Evolutionary conservation across 257 asterid species (phyloP).

Genomic region (Hygrophila difformis): DNA sequence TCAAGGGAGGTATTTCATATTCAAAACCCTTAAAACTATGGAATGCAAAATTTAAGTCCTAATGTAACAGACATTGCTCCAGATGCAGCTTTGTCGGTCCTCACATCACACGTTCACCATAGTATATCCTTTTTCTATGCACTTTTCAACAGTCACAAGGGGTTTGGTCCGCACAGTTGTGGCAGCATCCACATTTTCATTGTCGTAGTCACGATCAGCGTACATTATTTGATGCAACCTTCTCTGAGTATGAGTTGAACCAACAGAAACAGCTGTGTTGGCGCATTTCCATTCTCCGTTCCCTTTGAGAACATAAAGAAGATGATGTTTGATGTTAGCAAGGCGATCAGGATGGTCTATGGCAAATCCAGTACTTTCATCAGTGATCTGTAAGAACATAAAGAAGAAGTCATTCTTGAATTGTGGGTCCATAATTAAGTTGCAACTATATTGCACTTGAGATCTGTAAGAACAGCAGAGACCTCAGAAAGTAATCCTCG

Average conservation of each 20-base stretch:
- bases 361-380: constrained; percentile 41
- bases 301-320: constrained; percentile 54
- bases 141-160: constrained; percentile 30
- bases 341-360: constrained; percentile 57
- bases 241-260: constrained; percentile 66
- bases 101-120: constrained; percentile 32
- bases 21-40: too few relatives aligned
- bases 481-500: constrained; percentile 81
- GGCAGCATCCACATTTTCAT: constrained; percentile 10
- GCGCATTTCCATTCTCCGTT: constrained; percentile 55
- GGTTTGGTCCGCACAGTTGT: constrained; percentile 24
- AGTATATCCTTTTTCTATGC: constrained; percentile 33
- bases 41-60: not conserved
- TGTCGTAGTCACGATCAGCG: constrained; percentile 59
- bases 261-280: constrained; percentile 63
- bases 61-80: too few relatives aligned
- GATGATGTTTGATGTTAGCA: constrained; percentile 58
- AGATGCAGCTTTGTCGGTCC: constrained; percentile 39
- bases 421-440: constrained; percentile 96
- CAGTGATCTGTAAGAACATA: constrained; percentile 70
- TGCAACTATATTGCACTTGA: constrained; percentile 66
- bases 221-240: constrained; percentile 89
- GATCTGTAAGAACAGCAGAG: constrained; percentile 76
- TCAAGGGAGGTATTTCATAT: too few relatives aligned
- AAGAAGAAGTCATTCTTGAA: constrained; percentile 75